These are phyloP conservation scores for Eucalyptus microcorys DNA, from an alignment of 345 rosid species.

Conservation along the genomic window DNA sequence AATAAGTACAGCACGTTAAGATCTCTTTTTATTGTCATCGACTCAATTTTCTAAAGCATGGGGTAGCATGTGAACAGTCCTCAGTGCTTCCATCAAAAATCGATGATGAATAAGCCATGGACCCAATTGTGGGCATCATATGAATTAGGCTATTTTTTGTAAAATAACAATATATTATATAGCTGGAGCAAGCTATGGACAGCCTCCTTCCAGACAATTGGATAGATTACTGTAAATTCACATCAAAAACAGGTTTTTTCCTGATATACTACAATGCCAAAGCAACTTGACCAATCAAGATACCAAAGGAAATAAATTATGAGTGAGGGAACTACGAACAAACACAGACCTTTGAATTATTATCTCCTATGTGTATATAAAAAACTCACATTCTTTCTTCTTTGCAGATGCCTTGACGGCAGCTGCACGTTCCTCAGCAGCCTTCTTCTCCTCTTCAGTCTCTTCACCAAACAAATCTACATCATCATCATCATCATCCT, in stretches of 20 bases:
- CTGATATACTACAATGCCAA: not conserved
- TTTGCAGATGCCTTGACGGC: conserved; percentile 1
- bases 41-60: not conserved
- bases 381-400: conserved; percentile 8
- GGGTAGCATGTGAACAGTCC: not conserved
- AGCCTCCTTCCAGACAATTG: not conserved
- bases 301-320: not conserved
- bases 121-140: not conserved
- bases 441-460: conserved; percentile 4
- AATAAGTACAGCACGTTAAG: not conserved
- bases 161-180: not conserved
- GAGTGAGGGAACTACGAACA: not conserved
- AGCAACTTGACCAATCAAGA: not conserved
- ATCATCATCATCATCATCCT: not conserved
- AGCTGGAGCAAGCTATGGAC: not conserved
- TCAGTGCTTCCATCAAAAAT: not conserved
- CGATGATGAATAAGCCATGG: not conserved
- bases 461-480: conserved; percentile 1
- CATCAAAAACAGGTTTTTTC: not conserved
- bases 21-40: not conserved
- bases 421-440: not conserved
- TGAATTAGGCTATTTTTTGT: not conserved
- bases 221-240: not conserved
- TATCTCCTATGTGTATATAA: not conserved
- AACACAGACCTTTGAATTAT: not conserved